Percentiles rank a stretch among this genome's conserved stretches.
Evolutionary conservation across 805 yeast genomes (phyloP).

Genomic region (Kodamaea leandrae): DNA sequence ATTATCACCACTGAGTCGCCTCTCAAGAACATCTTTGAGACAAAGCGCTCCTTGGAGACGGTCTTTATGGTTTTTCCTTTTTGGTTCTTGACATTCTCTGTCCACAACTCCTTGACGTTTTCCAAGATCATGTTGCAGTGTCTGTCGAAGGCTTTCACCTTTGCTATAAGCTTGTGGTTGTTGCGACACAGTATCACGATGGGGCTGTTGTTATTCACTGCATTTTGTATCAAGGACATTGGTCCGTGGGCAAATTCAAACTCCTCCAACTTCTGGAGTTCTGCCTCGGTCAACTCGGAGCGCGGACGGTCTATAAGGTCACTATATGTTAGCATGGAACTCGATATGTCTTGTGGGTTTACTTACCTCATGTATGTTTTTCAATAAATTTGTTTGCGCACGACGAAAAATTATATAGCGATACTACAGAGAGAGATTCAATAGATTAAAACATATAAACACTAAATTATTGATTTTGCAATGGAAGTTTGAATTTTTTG

Average conservation of each 20-base stretch:
- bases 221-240: constrained; percentile 78
- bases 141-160: constrained; percentile 92
- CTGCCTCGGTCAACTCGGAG: constrained; percentile 75
- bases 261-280: constrained; percentile 79
- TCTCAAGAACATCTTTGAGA: constrained; percentile 84
- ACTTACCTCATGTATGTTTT: constrained; percentile 14
- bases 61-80: constrained; percentile 72
- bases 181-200: constrained; percentile 88
- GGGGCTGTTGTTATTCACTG: constrained; percentile 70
- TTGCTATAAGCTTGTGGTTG: constrained; percentile 86
- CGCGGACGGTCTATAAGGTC: constrained; percentile 72
- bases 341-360: not conserved
- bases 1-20: constrained; percentile 95
- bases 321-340: constrained; percentile 40
- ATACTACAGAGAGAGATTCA: too few species aligned
- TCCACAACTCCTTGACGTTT: constrained; percentile 87
- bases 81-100: constrained; percentile 55
- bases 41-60: constrained; percentile 65
- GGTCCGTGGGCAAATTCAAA: constrained; percentile 92
- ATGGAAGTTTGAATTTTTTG: too few species aligned
- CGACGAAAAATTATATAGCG: too few species aligned
- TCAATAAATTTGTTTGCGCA: not conserved
- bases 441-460: too few species aligned
- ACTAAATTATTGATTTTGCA: too few species aligned
- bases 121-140: constrained; percentile 93